Base-by-base conservation (phyloP, 2,329 filamentous ascomycete genomes). In the Monosporascus sp. region DNA sequence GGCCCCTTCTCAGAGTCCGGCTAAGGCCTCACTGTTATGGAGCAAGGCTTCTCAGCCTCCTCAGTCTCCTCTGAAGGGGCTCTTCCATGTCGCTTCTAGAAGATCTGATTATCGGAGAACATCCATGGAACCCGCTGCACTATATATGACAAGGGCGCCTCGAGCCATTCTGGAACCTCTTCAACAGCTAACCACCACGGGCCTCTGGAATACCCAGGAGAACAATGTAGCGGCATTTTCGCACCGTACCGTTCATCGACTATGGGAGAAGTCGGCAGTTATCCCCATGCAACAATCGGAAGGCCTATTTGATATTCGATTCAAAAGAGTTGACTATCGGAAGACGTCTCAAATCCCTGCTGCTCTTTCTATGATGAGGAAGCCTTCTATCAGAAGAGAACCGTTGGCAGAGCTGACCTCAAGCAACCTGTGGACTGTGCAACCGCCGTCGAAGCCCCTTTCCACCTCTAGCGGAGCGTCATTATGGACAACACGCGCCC, bases 91-190 rank as follows among this genome's bases (percentile, higher is more conserved):
- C 20, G 54, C 54, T n/a, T 47, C 58, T 17, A 47, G 50, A 20
- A 64, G 67, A 35, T 43, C 58, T 8, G 58, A 63, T 35, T 66
- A 60, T 52, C 63, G 66, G 35, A 65, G 58, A 35, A 68, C 68
- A 35, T 55, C 62, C n/a, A 56, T 64, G 50, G 52, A 60, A 43
- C 70, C 70, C 31, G 69, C 68, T 38, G 70, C 68, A n/a, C 55
- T 68, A 28, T 45, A 54, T 37, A 66, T 70, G 59, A 50, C 52
- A 17, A 66, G 65, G 41, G 66, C 60, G 49, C 56, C 64, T 22
- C 67, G 66, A 8, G 49, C 54, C 6, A 53, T 49, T 37, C 52
- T 51, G n/a, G 56, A 55, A 7, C 54, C 56, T 8, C 46, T 60
- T 38, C 54, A 52, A 17, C 35, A 43, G 11, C 47, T 60, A 11